Conservation (phyloP, 1,139 yeast genomes). For the Candida mesenterica region DNA sequence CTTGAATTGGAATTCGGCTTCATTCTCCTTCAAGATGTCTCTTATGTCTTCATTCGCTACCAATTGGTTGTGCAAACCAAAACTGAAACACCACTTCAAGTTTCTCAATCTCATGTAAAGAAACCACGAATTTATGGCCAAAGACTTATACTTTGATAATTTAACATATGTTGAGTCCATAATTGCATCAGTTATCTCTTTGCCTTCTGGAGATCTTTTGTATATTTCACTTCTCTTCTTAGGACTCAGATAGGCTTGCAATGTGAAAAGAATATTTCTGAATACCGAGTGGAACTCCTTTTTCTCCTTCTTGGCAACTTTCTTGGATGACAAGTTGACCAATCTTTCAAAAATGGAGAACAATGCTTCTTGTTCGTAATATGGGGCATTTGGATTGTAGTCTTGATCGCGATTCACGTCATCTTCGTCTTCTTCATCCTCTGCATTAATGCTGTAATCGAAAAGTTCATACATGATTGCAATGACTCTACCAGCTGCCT, state of each 20-base stretch:
- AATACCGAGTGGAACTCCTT: slow-evolving; percentile 60
- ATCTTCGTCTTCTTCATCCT: slow-evolving; percentile 19
- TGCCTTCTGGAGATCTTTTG: slow-evolving; percentile 38
- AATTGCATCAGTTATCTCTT: slow-evolving; percentile 37
- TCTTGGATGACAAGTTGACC: slow-evolving; percentile 53
- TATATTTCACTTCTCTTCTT: slow-evolving; percentile 33
- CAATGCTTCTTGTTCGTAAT: slow-evolving; percentile 56
- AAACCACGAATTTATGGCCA: slow-evolving; percentile 67
- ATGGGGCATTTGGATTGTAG: slow-evolving; percentile 51
- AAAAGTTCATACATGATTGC: slow-evolving; percentile 63
- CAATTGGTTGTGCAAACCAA: slow-evolving; percentile 63
- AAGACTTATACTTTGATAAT: slow-evolving; percentile 52
- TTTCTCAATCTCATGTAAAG: slow-evolving; percentile 60
- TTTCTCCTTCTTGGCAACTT: slow-evolving; percentile 60
- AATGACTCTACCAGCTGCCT: slow-evolving; percentile 59
- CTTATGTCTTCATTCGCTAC: slow-evolving; percentile 48
- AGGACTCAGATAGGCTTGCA: slow-evolving; percentile 43
- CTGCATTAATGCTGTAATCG: slow-evolving; percentile 37
- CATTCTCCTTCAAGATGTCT: slow-evolving; percentile 44
- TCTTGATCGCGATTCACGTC: slow-evolving; percentile 34
- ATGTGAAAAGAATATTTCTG: slow-evolving; percentile 56
- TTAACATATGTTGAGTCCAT: slow-evolving; percentile 50
- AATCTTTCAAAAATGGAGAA: slow-evolving; percentile 44
- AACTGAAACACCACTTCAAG: slow-evolving; percentile 70
- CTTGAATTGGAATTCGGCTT: slow-evolving; percentile 24